These are phyloP conservation scores for Cavenderia fasciculata DNA, from an alignment of 78 protist species.

Conservation along the genomic window DNA sequence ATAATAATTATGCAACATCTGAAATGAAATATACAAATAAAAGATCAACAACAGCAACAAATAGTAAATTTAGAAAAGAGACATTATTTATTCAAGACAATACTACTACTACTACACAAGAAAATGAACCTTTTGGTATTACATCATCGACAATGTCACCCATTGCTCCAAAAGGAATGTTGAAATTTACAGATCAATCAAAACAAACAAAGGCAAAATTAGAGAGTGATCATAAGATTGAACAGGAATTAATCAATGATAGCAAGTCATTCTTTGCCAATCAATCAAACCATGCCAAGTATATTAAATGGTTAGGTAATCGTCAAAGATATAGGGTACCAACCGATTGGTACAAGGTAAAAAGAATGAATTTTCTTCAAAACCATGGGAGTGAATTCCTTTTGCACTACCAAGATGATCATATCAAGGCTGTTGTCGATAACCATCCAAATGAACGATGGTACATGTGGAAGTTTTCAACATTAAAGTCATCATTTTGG, in stretches of 20 bases:
- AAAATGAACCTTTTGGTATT: too few relatives aligned
- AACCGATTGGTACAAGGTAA: constrained; percentile 33
- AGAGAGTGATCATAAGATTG: background rate
- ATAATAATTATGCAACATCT: too few relatives aligned
- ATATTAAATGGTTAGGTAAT: background rate
- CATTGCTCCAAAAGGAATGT: background rate
- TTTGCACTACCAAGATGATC: constrained; percentile 4
- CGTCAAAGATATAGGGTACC: background rate
- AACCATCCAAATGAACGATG: background rate
- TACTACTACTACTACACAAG: too few relatives aligned
- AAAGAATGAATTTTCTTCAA: background rate
- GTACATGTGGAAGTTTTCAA: constrained; percentile 33
- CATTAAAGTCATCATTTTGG: constrained; percentile 18
- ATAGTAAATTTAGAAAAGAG: too few relatives aligned
- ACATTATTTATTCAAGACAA: too few relatives aligned
- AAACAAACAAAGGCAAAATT: background rate
- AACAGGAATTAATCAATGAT: background rate
- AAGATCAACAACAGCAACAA: too few relatives aligned
- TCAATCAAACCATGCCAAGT: background rate
- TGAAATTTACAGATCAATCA: background rate
- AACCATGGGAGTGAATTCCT: background rate
- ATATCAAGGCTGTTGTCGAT: constrained; percentile 15
- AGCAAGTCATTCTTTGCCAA: background rate
- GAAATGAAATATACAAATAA: too few relatives aligned
- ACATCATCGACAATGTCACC: constrained; percentile 25